Evolutionary conservation across 495 filamentous ascomycete genomes (phyloP), one percentile per base, ranked within the genome.

Genomic region (Podospora australis): DNA sequence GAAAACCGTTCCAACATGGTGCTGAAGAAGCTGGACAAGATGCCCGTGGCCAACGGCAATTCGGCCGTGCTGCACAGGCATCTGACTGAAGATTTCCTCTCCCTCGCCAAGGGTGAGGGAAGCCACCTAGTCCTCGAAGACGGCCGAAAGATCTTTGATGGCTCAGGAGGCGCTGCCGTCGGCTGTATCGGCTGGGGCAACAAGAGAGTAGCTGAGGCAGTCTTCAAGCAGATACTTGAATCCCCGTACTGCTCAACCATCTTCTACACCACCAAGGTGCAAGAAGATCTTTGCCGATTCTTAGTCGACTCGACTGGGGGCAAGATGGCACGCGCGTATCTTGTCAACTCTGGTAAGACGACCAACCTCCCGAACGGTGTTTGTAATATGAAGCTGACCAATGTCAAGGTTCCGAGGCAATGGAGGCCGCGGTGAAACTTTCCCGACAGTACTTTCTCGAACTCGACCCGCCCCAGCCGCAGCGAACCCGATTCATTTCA

Each of bases 401-500:
- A 49, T 58, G 42, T 39, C 65, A 59, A 53, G 63, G 67, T 16
- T 66, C 66, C 29, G 66, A 68, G 48, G 63, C 65, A 19, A 64
- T 67, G 59, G 64, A 68, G 48, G 67, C 66, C 8, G 62, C 63
- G 6, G 44, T 87, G 40, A 89, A 89, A 54, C 66, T 88, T 7
- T 76, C 81, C 16, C 72, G 78, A 10, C 84, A 89, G 59, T 87
- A 82, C 53, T 84, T 75, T 52, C 68, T 81, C 4, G 82, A 86
- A 64, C 58, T 54, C 17, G 51, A 39, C 17, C 51, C 48, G 3
- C 32, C 53, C 1, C 56, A 72, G 44, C 53, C 59, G 3, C 56
- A 69, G 25, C 58, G 75, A 41, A 62, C 65, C 2, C 70, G 73
- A n/a, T 84, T 83, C 66, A 86, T 91, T 48, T 73, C 79, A 11